Evolutionary conservation across 768 basidiomycete species (phyloP).

Genomic region (Lyophyllum decastes): DNA sequence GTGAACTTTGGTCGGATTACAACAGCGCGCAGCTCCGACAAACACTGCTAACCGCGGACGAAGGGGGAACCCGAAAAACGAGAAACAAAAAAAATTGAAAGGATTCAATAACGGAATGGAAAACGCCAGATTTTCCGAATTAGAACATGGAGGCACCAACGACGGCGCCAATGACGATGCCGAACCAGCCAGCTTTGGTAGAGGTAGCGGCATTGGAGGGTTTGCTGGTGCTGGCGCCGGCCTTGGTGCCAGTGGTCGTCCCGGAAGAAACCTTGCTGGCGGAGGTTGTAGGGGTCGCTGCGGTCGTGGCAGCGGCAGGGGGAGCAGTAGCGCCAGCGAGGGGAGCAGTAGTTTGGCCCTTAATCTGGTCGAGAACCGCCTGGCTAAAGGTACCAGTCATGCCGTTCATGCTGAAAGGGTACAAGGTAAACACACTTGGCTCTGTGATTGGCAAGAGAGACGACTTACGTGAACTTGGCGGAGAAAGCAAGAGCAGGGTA

Average conservation of each 20-base stretch:
- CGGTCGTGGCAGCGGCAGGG: slow-evolving; percentile 22
- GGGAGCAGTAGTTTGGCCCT: slow-evolving; percentile 60
- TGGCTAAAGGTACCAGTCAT: slow-evolving; percentile 76
- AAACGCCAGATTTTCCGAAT: slow-evolving; percentile 12
- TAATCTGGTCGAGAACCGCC: slow-evolving; percentile 56
- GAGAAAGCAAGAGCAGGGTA: slow-evolving; percentile 75
- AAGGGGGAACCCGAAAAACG: slow-evolving; percentile 1
- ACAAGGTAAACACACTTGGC: background rate
- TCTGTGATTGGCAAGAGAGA: background rate
- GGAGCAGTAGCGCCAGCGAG: slow-evolving; percentile 41
- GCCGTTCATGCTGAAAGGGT: slow-evolving; percentile 48
- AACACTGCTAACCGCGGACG: background rate
- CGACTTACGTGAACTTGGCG: slow-evolving; percentile 69
- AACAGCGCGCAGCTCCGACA: slow-evolving; percentile 4
- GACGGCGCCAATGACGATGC: slow-evolving; percentile 33
- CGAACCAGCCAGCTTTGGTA: slow-evolving; percentile 32
- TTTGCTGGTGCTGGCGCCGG: slow-evolving; percentile 14
- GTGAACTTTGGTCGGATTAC: slow-evolving; percentile 13
- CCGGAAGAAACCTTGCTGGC: slow-evolving; percentile 18
- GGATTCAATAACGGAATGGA: background rate
- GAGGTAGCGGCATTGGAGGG: slow-evolving; percentile 25
- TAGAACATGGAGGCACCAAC: slow-evolving; percentile 40
- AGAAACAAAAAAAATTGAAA: background rate
- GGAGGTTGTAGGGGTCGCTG: slow-evolving; percentile 20
- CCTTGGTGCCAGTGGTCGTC: slow-evolving; percentile 14